Percentiles rank a stretch among this genome's conserved stretches.
phyloP scores from a whole-genome alignment of 768 basidiomycete genomes.

The Phaffia australis region DNA sequence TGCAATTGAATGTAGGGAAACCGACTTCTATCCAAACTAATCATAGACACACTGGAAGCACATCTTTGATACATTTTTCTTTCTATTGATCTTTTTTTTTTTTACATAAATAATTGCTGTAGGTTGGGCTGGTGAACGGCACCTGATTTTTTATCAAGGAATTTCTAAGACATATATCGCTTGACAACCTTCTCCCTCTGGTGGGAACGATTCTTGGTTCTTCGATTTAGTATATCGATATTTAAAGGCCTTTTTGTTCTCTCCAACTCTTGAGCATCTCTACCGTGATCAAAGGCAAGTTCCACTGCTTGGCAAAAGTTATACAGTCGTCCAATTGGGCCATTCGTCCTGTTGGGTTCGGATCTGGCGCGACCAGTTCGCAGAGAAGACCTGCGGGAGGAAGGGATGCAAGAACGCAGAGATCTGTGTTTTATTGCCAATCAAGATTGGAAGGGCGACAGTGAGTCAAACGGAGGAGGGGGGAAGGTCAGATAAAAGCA shows the following conservation, averaged over 20 bases:
- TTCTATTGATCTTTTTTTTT: too few relatives aligned
- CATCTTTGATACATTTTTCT: too few relatives aligned
- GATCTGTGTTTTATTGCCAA: slow-evolving; percentile 43
- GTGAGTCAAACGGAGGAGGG: neutral
- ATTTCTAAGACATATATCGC: too few relatives aligned
- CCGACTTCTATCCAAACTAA: too few relatives aligned
- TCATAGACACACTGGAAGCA: too few relatives aligned
- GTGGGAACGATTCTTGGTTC: too few relatives aligned
- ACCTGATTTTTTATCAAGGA: too few relatives aligned
- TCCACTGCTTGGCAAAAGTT: slow-evolving; percentile 78
- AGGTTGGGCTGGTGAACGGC: too few relatives aligned
- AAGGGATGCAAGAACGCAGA: slow-evolving; percentile 64
- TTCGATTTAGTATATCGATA: neutral
- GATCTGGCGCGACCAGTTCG: slow-evolving; percentile 78
- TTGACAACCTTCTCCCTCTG: too few relatives aligned
- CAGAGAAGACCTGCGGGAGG: slow-evolving; percentile 73
- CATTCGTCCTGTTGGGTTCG: slow-evolving; percentile 73
- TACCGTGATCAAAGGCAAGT: slow-evolving; percentile 87
- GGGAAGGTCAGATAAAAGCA: neutral
- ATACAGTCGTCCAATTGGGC: slow-evolving; percentile 88
- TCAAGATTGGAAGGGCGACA: neutral
- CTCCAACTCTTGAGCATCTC: slow-evolving; percentile 47
- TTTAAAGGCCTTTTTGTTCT: slow-evolving; percentile 21
- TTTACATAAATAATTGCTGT: too few relatives aligned
- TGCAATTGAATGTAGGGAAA: too few relatives aligned